Evolutionary conservation across 2,329 filamentous ascomycete species (phyloP).

Genomic region (Hortaea werneckii): DNA sequence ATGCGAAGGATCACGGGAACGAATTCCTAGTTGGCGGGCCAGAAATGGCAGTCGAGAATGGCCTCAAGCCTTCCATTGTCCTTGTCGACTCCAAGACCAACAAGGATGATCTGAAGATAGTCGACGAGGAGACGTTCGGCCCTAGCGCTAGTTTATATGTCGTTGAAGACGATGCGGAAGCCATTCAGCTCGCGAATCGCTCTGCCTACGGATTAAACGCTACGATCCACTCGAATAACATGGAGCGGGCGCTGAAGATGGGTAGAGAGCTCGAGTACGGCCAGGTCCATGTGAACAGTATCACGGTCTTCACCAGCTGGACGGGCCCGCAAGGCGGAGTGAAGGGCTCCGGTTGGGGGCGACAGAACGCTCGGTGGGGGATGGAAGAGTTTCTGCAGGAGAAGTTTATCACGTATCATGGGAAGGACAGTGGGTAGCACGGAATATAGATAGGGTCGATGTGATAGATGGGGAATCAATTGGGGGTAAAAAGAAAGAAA

Average conservation of each 20-base stretch:
- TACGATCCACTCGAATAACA: conserved; percentile 18
- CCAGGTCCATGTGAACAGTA: conserved; percentile 20
- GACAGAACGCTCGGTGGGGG: conserved; percentile 16
- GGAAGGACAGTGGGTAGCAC: conserved; percentile 6
- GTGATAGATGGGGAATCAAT: too few species aligned
- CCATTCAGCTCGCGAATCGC: conserved; percentile 13
- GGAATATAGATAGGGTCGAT: too few species aligned
- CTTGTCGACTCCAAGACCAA: conserved; percentile 5
- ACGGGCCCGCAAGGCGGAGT: conserved; percentile 18
- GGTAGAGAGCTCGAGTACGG: conserved; percentile 17
- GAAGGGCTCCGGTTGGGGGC: conserved; percentile 17
- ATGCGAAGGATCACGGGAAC: conserved; percentile 16
- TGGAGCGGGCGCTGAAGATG: conserved; percentile 18
- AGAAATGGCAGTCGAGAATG: conserved; percentile 6
- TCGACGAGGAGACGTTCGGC: conserved; percentile 22
- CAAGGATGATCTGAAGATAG: conserved; percentile 12
- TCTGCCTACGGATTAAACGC: conserved; percentile 22
- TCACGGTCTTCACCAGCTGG: conserved; percentile 15
- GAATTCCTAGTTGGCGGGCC: conserved; percentile 16
- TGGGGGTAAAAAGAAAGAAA: too few species aligned
- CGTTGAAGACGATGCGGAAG: conserved; percentile 16
- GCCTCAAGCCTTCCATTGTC: conserved; percentile 12
- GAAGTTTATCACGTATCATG: conserved; percentile 25
- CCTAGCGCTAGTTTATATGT: conserved; percentile 17
- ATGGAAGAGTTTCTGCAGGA: conserved; percentile 18